Evolutionary conservation across 805 yeast species (phyloP), one percentile per base, ranked within the genome.

Genomic region (Saccharomyces eubayanus): DNA sequence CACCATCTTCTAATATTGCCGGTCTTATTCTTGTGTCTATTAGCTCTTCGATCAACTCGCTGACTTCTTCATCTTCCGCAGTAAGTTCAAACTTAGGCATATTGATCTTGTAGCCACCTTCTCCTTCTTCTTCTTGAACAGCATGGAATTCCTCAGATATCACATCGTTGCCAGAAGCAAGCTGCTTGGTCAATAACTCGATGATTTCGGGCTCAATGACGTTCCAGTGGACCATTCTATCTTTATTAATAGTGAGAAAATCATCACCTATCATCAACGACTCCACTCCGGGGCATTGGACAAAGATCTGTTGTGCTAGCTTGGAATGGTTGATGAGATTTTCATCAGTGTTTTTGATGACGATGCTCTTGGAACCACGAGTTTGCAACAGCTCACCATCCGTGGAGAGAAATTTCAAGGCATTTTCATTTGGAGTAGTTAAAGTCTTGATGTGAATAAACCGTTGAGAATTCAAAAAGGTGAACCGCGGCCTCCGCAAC

Each of bases 1-100:
- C 99, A 57, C 99, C 99, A 65, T 94, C 99, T 64, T 94, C 99
- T 73, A 90, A 96, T 54, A 94, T 90, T 1, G 98, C 97, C 1
- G 99, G 99, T 65, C 97, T 84, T 51, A 94, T 91, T 67, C 97
- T 83, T 1, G 99, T 94, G 56, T 87, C 95, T 53, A 95, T 85
- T 53, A 94, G 77, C 66, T 94, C 98, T 62, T 89, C 87, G 64
- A 94, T 89, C 86, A 91, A 86, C 30, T 87, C 83, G 47, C 89
- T 86, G 1, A 89, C 81, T 71, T 92, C 98, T 52, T 79, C 77
- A 54, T 86, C 90, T 50, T 83, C 88, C 49, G 85, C 96, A 10
- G 66, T 61, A 47, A 69, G 57, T 43, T 66, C 65, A 45, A 67
- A 69, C 45, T 68, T 64, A 2, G 69, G 69, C 40, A 60, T 43